Evolutionary conservation across 768 basidiomycete species (phyloP), one percentile per base, ranked within the genome.

Genomic region (Leucocoprinus leucothites): DNA sequence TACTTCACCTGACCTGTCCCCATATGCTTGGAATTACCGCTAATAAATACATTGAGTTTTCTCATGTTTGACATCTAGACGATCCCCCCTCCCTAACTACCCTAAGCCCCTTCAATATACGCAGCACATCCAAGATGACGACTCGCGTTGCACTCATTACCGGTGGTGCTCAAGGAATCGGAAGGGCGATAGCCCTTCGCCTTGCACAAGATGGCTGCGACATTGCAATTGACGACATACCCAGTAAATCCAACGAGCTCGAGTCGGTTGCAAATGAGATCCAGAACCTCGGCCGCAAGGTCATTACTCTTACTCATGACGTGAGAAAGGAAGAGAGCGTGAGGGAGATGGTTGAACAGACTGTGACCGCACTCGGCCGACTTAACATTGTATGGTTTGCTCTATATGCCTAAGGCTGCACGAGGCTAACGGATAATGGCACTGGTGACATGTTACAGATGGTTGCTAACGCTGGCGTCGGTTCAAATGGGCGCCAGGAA

Each of bases 171-270:
- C 73, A 71, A 51, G 82, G 81, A 22, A 79, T 82, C 14, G 81
- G 81, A 0, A 68, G 69, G 24, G 76, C 74, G 24, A 76, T 82
- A 36, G 76, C 79, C 4, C 54, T 71, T 3, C 71, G 77, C 2
- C 71, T 83, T 5, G 76, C 80, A 13, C 50, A 62, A 8, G 80
- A 78, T 52, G 80, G 81, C 5, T 74, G 72, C 59, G 68, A 78
- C 44, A 59, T 82, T 34, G 74, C 71, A 16, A 55, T 81, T 44
- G 80, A 75, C 18, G 82, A 80, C 56, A 60, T 77, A 2, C 57
- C 67, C 5, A 44, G 35, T 0, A 69, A 71, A 44, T 54, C 34
- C 2, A 58, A 62, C 2, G 35, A 48, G n/a, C 62, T 81, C 0
- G 61, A 64, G 9, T 46, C 58, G 11, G 58, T 75, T 1, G 65